Evolutionary conservation across 257 asterid genomes (phyloP).

Genomic region (Coffea canephora): DNA sequence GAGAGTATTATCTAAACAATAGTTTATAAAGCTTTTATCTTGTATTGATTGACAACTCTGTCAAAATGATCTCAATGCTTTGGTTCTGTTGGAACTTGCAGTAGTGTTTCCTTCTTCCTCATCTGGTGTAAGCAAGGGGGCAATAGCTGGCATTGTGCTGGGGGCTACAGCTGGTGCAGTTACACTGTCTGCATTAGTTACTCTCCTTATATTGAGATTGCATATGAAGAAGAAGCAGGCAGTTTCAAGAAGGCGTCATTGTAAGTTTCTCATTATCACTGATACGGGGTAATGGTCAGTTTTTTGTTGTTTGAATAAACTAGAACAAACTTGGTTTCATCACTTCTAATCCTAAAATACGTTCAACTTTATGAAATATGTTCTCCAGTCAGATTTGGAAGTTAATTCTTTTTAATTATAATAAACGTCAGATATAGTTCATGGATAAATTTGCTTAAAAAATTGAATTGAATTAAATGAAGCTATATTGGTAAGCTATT

Average conservation of each 20-base stretch:
- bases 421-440: not conserved
- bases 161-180: constrained; percentile 82
- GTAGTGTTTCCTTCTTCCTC: constrained; percentile 37
- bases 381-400: not conserved
- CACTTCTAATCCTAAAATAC: not conserved
- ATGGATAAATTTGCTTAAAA: not conserved
- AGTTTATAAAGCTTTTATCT: not conserved
- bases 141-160: constrained; percentile 67
- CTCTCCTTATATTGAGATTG: constrained; percentile 57
- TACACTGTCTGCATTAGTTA: constrained; percentile 56
- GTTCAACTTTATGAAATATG: constrained; percentile 1
- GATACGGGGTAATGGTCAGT: not conserved
- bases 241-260: constrained; percentile 54
- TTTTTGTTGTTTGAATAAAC: constrained; percentile 4
- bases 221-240: constrained; percentile 38
- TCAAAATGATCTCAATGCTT: not conserved
- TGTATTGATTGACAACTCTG: not conserved
- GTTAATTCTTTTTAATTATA: not conserved
- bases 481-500: not conserved
- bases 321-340: not conserved
- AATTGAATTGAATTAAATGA: not conserved
- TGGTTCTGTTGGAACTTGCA: constrained; percentile 27
- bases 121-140: constrained; percentile 77
- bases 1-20: not conserved
- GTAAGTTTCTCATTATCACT: constrained; percentile 49